A percentile compares a stretch with the other conserved stretches of the same genome.
These are phyloP conservation scores for Naganishia antarctica DNA, from an alignment of 768 basidiomycete genomes.

Conservation along the genomic window DNA sequence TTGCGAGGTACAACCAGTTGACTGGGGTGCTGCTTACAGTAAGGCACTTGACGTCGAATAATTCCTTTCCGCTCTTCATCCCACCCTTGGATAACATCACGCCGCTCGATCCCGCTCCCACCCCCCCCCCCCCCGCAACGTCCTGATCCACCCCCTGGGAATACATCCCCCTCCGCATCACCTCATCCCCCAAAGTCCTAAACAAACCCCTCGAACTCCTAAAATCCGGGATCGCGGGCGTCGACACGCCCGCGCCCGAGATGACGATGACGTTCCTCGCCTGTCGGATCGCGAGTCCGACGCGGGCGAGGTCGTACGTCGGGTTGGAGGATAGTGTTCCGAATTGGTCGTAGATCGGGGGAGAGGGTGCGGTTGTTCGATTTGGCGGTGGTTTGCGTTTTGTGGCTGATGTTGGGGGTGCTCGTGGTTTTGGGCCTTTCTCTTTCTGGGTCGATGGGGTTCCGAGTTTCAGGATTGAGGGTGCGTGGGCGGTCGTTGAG, in stretches of 20 bases:
- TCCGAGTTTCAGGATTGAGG: not conserved
- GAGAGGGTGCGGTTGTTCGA: not conserved
- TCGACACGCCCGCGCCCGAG: slow-evolving; percentile 29
- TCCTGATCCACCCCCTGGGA: not conserved
- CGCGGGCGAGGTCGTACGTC: slow-evolving; percentile 20
- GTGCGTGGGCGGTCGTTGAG: not conserved
- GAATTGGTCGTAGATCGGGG: slow-evolving; percentile 14
- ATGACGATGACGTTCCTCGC: slow-evolving; percentile 28
- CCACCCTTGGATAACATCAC: slow-evolving; percentile 54
- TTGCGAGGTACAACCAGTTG: too few relatives aligned
- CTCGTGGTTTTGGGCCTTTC: not conserved
- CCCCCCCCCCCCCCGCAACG: not conserved
- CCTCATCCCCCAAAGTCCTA: slow-evolving; percentile 25
- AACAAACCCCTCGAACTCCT: slow-evolving; percentile 27
- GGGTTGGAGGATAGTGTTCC: slow-evolving; percentile 24
- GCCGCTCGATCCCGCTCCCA: not conserved
- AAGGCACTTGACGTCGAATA: slow-evolving; percentile 87
- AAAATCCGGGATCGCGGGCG: slow-evolving; percentile 31
- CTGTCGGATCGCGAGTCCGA: slow-evolving; percentile 24
- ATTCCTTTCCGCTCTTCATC: slow-evolving; percentile 74
- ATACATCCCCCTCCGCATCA: slow-evolving; percentile 4
- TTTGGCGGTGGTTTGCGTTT: too few relatives aligned
- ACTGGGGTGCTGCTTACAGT: slow-evolving; percentile 54
- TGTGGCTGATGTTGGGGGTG: not conserved
- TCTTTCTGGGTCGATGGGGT: not conserved